Conservation (phyloP, 1,139 yeast genomes). For the Saccharomyces uvarum region DNA sequence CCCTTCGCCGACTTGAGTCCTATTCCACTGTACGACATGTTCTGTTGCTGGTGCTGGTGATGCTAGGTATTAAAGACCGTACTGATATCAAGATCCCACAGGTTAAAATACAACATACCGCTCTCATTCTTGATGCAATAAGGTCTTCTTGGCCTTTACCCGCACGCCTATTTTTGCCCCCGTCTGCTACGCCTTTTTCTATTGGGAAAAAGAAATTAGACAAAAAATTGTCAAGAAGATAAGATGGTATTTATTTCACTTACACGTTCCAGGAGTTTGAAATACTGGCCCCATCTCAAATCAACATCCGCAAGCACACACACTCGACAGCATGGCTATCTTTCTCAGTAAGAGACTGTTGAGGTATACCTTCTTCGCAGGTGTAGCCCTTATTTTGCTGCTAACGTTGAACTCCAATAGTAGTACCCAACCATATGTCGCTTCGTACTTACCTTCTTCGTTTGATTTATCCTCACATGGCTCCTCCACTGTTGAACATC, state of each 20-base stretch:
- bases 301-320: not conserved
- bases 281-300: not conserved
- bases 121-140: not conserved
- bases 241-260: not conserved
- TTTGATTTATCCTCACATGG: conserved; percentile 3
- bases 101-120: not conserved
- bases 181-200: not conserved
- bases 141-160: not conserved
- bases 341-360: conserved; percentile 15
- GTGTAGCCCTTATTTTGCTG: conserved; percentile 4
- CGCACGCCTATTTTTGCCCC: not conserved
- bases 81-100: not conserved
- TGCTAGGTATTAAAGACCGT: not conserved
- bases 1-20: conserved; percentile 30
- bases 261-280: not conserved
- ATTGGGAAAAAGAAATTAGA: not conserved
- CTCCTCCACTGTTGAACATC: not conserved
- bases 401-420: conserved; percentile 8
- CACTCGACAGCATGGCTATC: conserved; percentile 9
- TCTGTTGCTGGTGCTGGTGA: not conserved
- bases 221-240: not conserved
- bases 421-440: conserved; percentile 1
- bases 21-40: conserved; percentile 25
- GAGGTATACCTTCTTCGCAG: conserved; percentile 7
- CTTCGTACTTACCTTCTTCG: conserved; percentile 2